Percentiles rank a stretch among this genome's conserved stretches.
phyloP scores from a whole-genome alignment of 352 stramenopile genomes.

The Halophytophthora batemanensis region DNA sequence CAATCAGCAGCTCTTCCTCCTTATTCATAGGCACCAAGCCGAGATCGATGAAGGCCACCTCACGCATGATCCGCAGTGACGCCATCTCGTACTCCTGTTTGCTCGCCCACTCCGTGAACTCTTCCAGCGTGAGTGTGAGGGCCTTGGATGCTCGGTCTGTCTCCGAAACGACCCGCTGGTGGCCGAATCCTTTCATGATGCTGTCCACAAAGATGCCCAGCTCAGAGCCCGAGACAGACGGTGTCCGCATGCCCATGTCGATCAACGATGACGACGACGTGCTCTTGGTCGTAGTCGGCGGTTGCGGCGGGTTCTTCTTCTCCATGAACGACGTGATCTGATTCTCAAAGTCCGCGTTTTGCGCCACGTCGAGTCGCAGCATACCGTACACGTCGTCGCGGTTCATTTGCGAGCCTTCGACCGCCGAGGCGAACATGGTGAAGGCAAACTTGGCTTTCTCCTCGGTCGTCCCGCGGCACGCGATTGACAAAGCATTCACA shows the following conservation, averaged over 20 bases:
- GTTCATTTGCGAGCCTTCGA: conserved; percentile 50
- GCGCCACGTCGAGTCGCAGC: conserved; percentile 76
- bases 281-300: conserved; percentile 39
- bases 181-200: conserved; percentile 59
- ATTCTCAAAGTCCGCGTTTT: conserved; percentile 67
- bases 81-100: conserved; percentile 79
- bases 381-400: conserved; percentile 83
- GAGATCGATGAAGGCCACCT: conserved; percentile 82
- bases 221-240: conserved; percentile 74
- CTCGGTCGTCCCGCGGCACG: conserved; percentile 62
- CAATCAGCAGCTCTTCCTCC: conserved; percentile 75
- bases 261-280: conserved; percentile 48
- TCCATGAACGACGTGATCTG: conserved; percentile 67
- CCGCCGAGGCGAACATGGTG: conserved; percentile 65
- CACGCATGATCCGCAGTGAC: conserved; percentile 77
- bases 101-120: conserved; percentile 64
- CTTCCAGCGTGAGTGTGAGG: conserved; percentile 54
- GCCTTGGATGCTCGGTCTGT: conserved; percentile 25
- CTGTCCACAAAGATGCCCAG: conserved; percentile 78
- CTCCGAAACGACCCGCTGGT: conserved; percentile 30
- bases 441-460: conserved; percentile 83
- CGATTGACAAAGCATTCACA: conserved; percentile 74
- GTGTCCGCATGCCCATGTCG: conserved; percentile 57
- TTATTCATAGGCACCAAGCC: conserved; percentile 69
- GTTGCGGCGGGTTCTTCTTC: conserved; percentile 42